phyloP scores from a whole-genome alignment of 345 rosid species.

The Euphorbia pulcherrima region DNA sequence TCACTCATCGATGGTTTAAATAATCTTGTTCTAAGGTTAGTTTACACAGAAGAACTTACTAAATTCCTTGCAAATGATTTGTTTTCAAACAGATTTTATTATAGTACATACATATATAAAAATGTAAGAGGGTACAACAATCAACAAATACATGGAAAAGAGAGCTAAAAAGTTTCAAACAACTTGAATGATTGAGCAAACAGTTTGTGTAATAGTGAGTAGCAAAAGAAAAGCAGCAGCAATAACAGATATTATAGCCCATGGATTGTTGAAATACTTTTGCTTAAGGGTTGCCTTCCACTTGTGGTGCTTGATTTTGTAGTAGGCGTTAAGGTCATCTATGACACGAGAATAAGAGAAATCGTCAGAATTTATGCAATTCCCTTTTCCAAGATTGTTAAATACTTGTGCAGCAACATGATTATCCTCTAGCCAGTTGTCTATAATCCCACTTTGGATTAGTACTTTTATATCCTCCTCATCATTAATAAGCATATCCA shows the following conservation, averaged over 20 bases:
- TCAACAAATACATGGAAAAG: too few relatives aligned
- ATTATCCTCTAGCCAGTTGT: background rate
- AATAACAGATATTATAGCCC: constrained; percentile 15
- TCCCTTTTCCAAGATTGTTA: background rate
- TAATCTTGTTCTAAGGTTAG: background rate
- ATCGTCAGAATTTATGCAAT: fast-evolving
- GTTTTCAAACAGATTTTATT: too few relatives aligned
- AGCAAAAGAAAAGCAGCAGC: constrained; percentile 9
- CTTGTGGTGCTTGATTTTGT: constrained; percentile 5
- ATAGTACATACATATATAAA: too few relatives aligned
- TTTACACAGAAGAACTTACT: too few relatives aligned
- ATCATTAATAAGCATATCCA: background rate
- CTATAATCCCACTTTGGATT: background rate
- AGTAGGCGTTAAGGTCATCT: background rate
- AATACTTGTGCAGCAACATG: background rate
- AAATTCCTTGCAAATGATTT: too few relatives aligned
- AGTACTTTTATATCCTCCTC: constrained; percentile 18
- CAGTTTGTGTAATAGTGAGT: constrained; percentile 12
- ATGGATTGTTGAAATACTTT: constrained; percentile 21
- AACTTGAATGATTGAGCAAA: constrained; percentile 9
- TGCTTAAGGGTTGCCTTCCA: constrained; percentile 19
- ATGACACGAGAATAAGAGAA: background rate
- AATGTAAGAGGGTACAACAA: too few relatives aligned
- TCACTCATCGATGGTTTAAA: background rate
- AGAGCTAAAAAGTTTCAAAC: too few relatives aligned